Conservation (phyloP, 371 early-diverging fungal genomes). For the Mortierella sp. region DNA sequence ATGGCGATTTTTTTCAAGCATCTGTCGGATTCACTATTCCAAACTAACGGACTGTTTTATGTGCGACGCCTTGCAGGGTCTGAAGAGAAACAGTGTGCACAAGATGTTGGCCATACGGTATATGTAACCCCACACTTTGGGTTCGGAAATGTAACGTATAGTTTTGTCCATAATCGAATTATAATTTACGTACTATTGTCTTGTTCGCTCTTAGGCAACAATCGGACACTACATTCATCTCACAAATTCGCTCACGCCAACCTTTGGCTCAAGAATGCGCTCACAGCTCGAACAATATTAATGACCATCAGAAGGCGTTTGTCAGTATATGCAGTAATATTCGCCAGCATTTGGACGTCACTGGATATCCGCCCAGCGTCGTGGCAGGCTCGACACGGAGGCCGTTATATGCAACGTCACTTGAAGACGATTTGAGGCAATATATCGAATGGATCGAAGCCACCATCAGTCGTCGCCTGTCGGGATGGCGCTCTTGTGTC, state of each 20-base stretch:
- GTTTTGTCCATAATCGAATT: too few relatives aligned
- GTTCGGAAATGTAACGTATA: too few relatives aligned
- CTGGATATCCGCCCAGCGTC: slow-evolving; percentile 6
- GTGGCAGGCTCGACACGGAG: slow-evolving; percentile 5
- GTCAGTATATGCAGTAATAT: slow-evolving; percentile 29
- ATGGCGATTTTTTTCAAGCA: too few relatives aligned
- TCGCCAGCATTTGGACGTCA: slow-evolving; percentile 12
- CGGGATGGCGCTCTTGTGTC: slow-evolving; percentile 48
- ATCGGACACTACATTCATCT: background rate
- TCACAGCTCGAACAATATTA: background rate
- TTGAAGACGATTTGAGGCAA: background rate
- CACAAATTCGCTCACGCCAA: too few relatives aligned
- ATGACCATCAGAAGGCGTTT: slow-evolving; percentile 26
- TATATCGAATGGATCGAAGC: slow-evolving; percentile 35
- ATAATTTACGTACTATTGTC: background rate
- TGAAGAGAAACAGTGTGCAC: background rate
- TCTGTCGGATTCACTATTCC: too few relatives aligned
- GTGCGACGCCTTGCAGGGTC: background rate
- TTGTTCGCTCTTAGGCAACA: background rate
- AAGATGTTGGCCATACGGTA: too few relatives aligned
- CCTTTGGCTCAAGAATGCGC: too few relatives aligned
- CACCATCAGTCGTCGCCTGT: slow-evolving; percentile 4
- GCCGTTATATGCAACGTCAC: too few relatives aligned
- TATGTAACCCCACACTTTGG: too few relatives aligned
- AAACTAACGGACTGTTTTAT: background rate